Conservation (phyloP, 106 monocot species). For the Dioscorea alata region DNA sequence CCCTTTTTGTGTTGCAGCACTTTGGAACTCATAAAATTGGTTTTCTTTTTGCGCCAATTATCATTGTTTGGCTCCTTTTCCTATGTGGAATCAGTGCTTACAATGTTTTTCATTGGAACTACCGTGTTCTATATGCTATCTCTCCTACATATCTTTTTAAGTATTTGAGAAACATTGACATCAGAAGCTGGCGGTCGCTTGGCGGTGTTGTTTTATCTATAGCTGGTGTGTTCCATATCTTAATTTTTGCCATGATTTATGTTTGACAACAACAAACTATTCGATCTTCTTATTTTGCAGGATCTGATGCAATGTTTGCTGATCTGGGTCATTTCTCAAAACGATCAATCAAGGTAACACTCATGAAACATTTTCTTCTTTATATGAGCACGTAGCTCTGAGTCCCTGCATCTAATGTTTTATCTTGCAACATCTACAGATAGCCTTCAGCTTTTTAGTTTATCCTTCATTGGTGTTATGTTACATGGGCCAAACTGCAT, state of each 20-base stretch:
- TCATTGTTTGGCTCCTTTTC: constrained; percentile 16
- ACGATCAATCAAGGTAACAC: neutral
- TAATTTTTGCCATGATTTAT: too few species aligned
- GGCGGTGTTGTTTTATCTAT: too few species aligned
- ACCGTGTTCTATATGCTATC: constrained; percentile 8
- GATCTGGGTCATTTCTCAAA: too few species aligned
- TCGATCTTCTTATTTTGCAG: too few species aligned
- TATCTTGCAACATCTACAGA: constrained; percentile 30
- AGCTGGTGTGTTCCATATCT: too few species aligned
- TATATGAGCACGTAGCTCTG: too few species aligned
- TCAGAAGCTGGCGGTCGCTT: too few species aligned
- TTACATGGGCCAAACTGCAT: constrained; percentile 99
- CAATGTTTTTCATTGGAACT: constrained; percentile 12
- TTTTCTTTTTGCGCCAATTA: constrained; percentile 25
- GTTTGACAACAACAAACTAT: too few species aligned
- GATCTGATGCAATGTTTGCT: too few species aligned
- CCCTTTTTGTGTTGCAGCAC: constrained; percentile 19
- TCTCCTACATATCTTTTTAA: constrained; percentile 1
- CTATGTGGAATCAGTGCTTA: constrained; percentile 18
- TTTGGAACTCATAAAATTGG: constrained; percentile 21
- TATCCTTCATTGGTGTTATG: constrained; percentile 89
- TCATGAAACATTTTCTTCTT: neutral
- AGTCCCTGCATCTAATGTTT: too few species aligned
- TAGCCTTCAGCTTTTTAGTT: constrained; percentile 86
- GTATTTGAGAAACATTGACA: too few species aligned